Evolutionary conservation across 495 filamentous ascomycete species (phyloP), one percentile per base, ranked within the genome.

Genomic region (Geopyxis carbonaria): DNA sequence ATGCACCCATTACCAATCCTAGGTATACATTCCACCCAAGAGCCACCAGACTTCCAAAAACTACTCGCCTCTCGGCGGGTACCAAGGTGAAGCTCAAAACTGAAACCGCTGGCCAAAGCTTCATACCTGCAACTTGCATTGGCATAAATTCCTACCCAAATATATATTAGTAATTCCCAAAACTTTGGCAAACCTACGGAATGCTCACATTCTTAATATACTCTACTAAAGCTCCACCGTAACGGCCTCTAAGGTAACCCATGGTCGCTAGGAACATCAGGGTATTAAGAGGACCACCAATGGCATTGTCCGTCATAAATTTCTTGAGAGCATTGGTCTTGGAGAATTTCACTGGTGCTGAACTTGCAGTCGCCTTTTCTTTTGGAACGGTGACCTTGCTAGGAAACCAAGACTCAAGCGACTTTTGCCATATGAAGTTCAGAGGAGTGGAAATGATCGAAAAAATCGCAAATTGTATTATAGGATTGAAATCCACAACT

Each of bases 21-120:
- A 94, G 62, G 62, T 85, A 94, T 34, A 92, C 58, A 1, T 80
- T 80, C 89, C 89, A 97, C 16, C 65, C 73, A 31, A 97, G 52
- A 2, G 87, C 85, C 20, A 84, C 80, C 37, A 81, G 57, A 55
- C 75, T 75, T 0, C 78, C 84, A 57, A 86, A 72, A 20, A 94
- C 62, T 31, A 80, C 75, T 44, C 87, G 63, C 23, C 66, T 65
- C 48, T 89, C 70, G 10, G 89, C 72, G 4, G 76, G 82, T 16
- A 97, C 64, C 31, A 91, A 66, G 0, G 75, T 72, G 57, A 81
- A 94, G 57, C 84, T 80, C 15, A 89, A 49, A 16, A 79, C 32
- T 35, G 76, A 80, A 5, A 94, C 78, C n/a, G 75, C 33, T 2
- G 89, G 89, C 72, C 89, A 86, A 27, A 93, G 68, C 57, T 76